phyloP scores from a whole-genome alignment of 345 rosid species.

The Moringa oleifera region DNA sequence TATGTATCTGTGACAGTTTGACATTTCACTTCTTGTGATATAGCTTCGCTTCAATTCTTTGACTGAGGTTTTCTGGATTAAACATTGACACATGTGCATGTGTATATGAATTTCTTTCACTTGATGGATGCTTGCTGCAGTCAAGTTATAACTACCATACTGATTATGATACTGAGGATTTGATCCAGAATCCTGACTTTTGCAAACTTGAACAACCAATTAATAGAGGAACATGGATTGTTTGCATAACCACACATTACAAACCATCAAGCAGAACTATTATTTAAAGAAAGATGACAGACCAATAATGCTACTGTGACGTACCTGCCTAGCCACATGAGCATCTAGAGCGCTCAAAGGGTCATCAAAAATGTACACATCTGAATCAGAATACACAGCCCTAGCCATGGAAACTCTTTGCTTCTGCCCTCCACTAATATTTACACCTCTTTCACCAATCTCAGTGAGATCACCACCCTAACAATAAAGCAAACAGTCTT shows the following conservation, averaged over 20 bases:
- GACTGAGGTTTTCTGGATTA: no score
- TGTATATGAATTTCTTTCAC: background rate
- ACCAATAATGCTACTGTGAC: background rate
- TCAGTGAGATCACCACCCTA: constrained; percentile 99
- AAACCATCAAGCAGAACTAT: no score
- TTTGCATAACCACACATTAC: no score
- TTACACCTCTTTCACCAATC: constrained; percentile 99
- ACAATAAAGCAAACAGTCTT: constrained; percentile 17
- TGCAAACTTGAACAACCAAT: background rate
- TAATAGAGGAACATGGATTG: background rate
- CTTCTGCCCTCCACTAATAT: constrained; percentile 99
- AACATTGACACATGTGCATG: background rate
- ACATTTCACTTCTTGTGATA: no score
- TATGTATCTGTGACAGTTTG: background rate
- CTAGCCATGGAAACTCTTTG: constrained; percentile 99
- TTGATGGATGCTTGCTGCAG: background rate
- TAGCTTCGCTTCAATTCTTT: no score
- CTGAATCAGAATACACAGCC: constrained; percentile 89
- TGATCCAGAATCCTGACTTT: background rate
- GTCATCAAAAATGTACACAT: constrained; percentile 90
- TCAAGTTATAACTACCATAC: background rate
- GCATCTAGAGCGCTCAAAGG: constrained; percentile 99
- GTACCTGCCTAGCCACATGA: constrained; percentile 96
- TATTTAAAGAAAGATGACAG: background rate
- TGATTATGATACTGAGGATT: background rate